Base-by-base conservation (phyloP, 2,329 filamentous ascomycete genomes). In the Mollisia scopiformis region DNA sequence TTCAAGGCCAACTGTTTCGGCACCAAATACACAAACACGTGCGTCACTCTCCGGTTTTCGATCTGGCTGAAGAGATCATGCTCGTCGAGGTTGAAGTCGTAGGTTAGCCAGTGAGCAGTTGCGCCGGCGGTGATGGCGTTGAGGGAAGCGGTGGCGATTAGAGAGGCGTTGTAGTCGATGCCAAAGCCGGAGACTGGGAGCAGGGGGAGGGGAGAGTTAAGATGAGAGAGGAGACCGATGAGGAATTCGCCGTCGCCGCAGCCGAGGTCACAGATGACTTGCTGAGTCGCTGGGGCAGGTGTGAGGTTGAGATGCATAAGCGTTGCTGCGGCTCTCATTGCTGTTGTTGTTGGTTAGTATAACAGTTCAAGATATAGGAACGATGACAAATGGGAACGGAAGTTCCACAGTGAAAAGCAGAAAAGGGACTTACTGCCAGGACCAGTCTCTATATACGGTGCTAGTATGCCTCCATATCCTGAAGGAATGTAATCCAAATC, bases 401-500 rank as follows among this genome's bases (percentile, higher is more conserved):
- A 10, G 11, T 2, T 16, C 5, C 14, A n/a, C 7, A 7, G 8
- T 21, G n/a, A 47, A 27, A 16, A 52, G 31, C 2, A 28, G 49
- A 7, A 10, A 53, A 35, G 50, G 30, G 5, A 56, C 54, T 47
- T 33, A 56, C 54, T 68, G 11, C 55, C 64, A 6, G 62, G 59
- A 10, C 59, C 49, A 0, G 64, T 68, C 27, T 68, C 65, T 27
- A 69, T 69, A 31, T 69, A 69, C 23, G 67, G 67, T 27, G 67
- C 67, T 11, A 54, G 28, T 8, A 47, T 57, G 1, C 61, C 60
- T 25, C 59, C 46, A 37, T 61, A 68, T 7, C 67, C 67, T 25
- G 56, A 68, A 0, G 67, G 67, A 3, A 69, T 65, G 30, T 69
- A 69, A 14, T 69, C 66, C 13, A 69, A 58, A 19, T 68, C 70